Percentiles rank a stretch among this genome's conserved stretches.
Conservation (phyloP, 2,329 filamentous ascomycete species). For the Gaeumannomyces sp. region DNA sequence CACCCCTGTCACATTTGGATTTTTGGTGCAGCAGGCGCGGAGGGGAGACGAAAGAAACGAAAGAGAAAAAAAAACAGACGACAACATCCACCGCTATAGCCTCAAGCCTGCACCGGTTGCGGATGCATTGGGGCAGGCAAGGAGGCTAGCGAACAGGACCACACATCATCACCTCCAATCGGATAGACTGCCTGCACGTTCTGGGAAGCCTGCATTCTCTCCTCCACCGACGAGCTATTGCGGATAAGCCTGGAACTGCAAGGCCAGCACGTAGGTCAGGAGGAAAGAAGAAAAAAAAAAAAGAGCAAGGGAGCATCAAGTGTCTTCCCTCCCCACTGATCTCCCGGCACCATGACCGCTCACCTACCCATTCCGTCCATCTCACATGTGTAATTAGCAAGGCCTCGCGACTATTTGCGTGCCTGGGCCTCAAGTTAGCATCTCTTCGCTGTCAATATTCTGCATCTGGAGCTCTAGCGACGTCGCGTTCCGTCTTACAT, state of each 20-base stretch:
- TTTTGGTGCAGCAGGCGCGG: too few relatives aligned
- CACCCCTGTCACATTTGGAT: neutral
- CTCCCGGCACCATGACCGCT: neutral
- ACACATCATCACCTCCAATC: neutral
- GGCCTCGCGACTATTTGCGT: neutral
- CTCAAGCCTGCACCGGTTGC: neutral
- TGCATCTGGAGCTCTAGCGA: neutral
- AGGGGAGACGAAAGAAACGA: neutral
- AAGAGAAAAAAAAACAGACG: neutral
- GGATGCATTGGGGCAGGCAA: neutral
- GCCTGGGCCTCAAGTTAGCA: neutral
- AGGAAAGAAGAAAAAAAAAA: neutral
- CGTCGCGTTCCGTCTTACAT: neutral
- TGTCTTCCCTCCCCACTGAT: neutral
- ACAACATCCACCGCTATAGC: neutral
- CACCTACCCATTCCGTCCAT: neutral
- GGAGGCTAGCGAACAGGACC: neutral
- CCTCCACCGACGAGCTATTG: neutral
- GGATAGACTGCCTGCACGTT: neutral
- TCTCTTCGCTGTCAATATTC: neutral
- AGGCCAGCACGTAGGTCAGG: neutral
- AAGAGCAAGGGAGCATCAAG: too few relatives aligned
- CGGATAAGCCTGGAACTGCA: neutral
- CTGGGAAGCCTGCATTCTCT: neutral
- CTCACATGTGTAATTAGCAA: neutral